Percentiles rank a stretch among this genome's conserved stretches.
These are phyloP conservation scores for Yarrowia sp. DNA, from an alignment of 805 yeast species.

Conservation along the genomic window DNA sequence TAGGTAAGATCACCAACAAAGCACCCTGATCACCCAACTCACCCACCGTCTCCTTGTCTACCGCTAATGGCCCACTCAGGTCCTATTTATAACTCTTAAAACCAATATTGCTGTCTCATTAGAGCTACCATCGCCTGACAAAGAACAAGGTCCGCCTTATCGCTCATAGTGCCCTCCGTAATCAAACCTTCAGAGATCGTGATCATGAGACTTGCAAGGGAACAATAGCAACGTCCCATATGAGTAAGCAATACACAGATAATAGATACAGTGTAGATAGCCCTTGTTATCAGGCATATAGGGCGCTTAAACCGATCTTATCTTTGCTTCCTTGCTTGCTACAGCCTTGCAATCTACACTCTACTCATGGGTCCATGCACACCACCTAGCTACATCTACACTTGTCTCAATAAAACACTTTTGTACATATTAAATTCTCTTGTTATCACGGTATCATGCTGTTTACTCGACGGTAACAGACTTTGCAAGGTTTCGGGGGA, in stretches of 20 bases:
- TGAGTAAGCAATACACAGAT: too few species aligned
- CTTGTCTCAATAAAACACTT: neutral
- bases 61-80: neutral
- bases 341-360: too few species aligned
- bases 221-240: too few species aligned
- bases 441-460: constrained; percentile 39
- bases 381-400: neutral
- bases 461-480: constrained; percentile 92
- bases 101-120: constrained; percentile 4
- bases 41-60: neutral
- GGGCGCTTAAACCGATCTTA: too few species aligned
- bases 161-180: neutral
- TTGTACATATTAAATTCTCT: constrained; percentile 38
- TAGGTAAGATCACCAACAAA: neutral
- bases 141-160: neutral
- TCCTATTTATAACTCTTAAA: constrained; percentile 1
- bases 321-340: too few species aligned
- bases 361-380: neutral
- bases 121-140: neutral
- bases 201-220: too few species aligned
- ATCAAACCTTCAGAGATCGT: neutral
- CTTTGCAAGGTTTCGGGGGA: constrained; percentile 98
- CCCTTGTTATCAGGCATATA: too few species aligned
- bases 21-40: neutral
- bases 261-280: too few species aligned